Base-by-base conservation (phyloP, 345 rosid species). In the Garcia nutans region DNA sequence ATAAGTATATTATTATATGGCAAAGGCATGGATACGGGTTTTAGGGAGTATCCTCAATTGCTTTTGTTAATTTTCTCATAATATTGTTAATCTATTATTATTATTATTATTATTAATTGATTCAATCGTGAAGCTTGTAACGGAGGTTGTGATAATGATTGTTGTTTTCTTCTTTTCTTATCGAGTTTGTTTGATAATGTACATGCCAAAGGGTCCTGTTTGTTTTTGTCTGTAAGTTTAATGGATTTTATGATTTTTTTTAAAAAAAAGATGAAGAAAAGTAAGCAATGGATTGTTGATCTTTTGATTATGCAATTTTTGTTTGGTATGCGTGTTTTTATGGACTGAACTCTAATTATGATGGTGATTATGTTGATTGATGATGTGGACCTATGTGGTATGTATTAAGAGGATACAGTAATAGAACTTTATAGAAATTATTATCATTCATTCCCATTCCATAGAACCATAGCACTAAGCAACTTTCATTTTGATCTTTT, bases 21-120 rank as follows among this genome's bases (percentile, higher is more conserved):
- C 69, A 71, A 68, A 76, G 72, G 77, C 77, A 79, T 76, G 90
- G 93, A 87, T 87, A 89, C 91, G 83, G 78, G 82, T 87, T 87
- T 87, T 84, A 81, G 79, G 85, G 89, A 82, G 89, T 85, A 82
- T 89, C 89, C 93, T 89, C 72, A 81, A 65, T 80, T 74, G 78
- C 74, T 72, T 77, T 79, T 75, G 73, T 15, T 70, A 44, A 44
- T 44, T 44, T 44, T 9, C n/a, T n/a, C n/a, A n/a, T 44, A 3
- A 44, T 6, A 44, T 44, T 44, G 2, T 44, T 44, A 6, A 6
- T 65, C 45, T 66, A 8, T 28, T 37, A 41, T 68, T 23, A 42
- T 31, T 60, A 59, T 67, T 50, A 65, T 54, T 56, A 65, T 54
- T 57, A 59, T 57, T 60, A 76, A 63, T 73, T 76, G 68, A 74